Base-by-base conservation (phyloP, 768 basidiomycete genomes). In the Gautieria morchelliformis region DNA sequence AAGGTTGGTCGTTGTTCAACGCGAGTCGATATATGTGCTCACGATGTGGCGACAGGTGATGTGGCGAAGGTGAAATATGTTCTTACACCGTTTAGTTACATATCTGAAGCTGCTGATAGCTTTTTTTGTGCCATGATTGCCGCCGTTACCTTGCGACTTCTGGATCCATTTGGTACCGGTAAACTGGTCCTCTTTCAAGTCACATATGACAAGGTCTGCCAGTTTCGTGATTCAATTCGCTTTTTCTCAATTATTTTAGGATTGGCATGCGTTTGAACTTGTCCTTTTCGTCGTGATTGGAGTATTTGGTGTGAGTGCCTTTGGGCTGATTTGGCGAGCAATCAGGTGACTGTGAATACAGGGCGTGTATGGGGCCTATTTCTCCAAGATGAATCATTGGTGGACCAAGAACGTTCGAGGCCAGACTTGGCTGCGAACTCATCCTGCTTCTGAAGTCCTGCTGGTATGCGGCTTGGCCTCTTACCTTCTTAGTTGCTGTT, bases 101-200 rank as follows among this genome's bases (percentile, higher is more conserved):
- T 50, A 8, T 44, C 14, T 20, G 3, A 17, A 24, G 11, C 20
- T 24, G n/a, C 22, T 17, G 2, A 47, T 45, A 73, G 66, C 22
- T 74, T 72, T 64, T 73, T 71, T 67, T 77, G 74, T 59, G 77
- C 76, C 2, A 75, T 70, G 22, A 68, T 69, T 48, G 70, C 68
- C 1, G 67, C 67, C 3, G 61, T 69, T 24, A 66, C 65, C 15
- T 66, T 72, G 35, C 67, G 66, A 58, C 54, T 66, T 15, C 67
- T 98, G 37, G 89, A 99, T 69, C 96, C 96, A 0, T 97, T 97
- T 65, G 89, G 92, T 14, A 95, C 91, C 5, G 93, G 93, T 22
- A 96, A 96, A 67, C 75, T 97, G 20, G 93, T 96, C 0, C 74
- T 96, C 44, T 93, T 93, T 69, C 89, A 91, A 64, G 91, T 94